A percentile compares a stretch with the other conserved stretches of the same genome.
These are phyloP conservation scores for Pleurozium schreberi DNA, from an alignment of 225 moss, liverwort and hornwort genomes.

Conservation along the genomic window DNA sequence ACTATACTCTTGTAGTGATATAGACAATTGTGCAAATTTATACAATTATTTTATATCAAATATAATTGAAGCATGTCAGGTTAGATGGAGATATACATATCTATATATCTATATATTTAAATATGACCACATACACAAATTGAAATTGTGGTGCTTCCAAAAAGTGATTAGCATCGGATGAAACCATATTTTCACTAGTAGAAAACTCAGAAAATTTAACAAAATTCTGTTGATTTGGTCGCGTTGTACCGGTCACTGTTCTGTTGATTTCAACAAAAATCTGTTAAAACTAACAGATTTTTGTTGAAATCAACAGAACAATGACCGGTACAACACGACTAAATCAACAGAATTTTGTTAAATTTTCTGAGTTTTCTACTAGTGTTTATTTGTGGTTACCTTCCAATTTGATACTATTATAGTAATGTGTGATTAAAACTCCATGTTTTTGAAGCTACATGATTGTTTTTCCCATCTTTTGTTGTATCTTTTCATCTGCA, in stretches of 20 bases:
- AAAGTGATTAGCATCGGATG: fast-evolving
- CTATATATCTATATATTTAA: neutral
- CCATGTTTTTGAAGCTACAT: neutral
- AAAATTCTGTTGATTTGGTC: no score
- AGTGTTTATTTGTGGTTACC: no score
- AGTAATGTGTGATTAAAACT: neutral
- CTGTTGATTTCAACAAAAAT: no score
- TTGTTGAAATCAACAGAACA: no score
- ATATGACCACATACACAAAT: neutral
- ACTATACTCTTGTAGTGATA: no score
- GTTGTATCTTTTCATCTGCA: fast-evolving
- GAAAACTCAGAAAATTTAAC: no score
- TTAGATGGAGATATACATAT: neutral
- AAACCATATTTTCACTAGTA: neutral
- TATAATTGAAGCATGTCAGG: neutral
- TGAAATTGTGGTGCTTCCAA: neutral
- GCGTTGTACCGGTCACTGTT: no score
- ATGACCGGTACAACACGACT: no score
- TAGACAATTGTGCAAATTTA: neutral
- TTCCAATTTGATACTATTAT: no score
- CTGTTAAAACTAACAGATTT: no score
- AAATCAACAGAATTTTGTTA: no score
- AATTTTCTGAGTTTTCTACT: no score
- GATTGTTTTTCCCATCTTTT: neutral
- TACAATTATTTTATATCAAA: neutral